Evolutionary conservation across 306 rosid species (phyloP).

Genomic region (Albizia julibrissin): DNA sequence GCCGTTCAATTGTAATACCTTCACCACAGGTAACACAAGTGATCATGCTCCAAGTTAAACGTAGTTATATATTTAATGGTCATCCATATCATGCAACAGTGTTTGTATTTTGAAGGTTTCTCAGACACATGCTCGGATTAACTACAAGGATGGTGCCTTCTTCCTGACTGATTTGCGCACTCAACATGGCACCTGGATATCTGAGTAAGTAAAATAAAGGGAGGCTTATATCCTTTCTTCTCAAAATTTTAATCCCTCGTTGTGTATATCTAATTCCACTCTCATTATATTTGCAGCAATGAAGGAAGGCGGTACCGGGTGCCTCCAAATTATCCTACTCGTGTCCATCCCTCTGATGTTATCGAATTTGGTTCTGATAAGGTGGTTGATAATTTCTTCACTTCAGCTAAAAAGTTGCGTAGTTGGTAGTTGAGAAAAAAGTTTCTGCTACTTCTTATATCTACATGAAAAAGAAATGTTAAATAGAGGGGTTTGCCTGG

Average conservation of each 20-base stretch:
- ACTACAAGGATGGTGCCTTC: slow-evolving; percentile 76
- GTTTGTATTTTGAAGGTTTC: slow-evolving; percentile 60
- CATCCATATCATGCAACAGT: slow-evolving; percentile 19
- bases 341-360: slow-evolving; percentile 62
- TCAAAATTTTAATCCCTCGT: not conserved
- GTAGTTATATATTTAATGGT: not conserved
- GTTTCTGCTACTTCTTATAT: slow-evolving; percentile 6
- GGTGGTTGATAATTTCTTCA: slow-evolving; percentile 44
- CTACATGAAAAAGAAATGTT: not conserved
- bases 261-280: not conserved
- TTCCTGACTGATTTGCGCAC: slow-evolving; percentile 79
- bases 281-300: slow-evolving; percentile 47
- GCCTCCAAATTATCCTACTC: slow-evolving; percentile 63
- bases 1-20: slow-evolving; percentile 53
- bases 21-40: slow-evolving; percentile 59
- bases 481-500: not conserved
- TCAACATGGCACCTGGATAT: slow-evolving; percentile 80
- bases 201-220: slow-evolving; percentile 62
- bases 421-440: not conserved
- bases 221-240: not conserved
- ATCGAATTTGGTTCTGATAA: slow-evolving; percentile 80
- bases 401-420: not conserved
- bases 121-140: slow-evolving; percentile 65
- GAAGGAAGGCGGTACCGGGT: slow-evolving; percentile 67
- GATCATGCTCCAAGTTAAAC: slow-evolving; percentile 13